phyloP scores from a whole-genome alignment of 352 stramenopile genomes.

The Pythium volutum region DNA sequence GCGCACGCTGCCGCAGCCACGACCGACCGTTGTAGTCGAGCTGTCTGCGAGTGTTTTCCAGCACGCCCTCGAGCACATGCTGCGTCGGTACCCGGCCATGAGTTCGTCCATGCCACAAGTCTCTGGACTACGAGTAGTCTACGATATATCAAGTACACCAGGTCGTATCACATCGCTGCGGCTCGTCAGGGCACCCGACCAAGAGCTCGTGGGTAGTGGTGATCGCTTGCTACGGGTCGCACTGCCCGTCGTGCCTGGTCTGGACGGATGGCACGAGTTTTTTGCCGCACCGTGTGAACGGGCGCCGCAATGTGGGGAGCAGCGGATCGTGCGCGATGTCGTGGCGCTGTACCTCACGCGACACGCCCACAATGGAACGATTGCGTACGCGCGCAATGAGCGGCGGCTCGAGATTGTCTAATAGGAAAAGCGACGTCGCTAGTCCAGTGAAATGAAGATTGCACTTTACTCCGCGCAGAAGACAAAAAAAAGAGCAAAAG shows the following conservation, averaged over 20 bases:
- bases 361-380: slow-evolving; percentile 1
- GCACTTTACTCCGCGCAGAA: too few relatives aligned
- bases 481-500: too few relatives aligned
- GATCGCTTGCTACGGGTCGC: slow-evolving; percentile 5
- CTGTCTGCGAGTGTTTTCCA: slow-evolving; percentile 44
- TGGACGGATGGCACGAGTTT: slow-evolving; percentile 21
- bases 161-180: slow-evolving; percentile 33
- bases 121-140: slow-evolving; percentile 52
- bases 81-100: slow-evolving; percentile 49
- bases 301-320: too few relatives aligned
- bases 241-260: slow-evolving; percentile 5
- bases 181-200: slow-evolving; percentile 15
- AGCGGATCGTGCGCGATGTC: slow-evolving; percentile 23
- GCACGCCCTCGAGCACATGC: slow-evolving; percentile 48
- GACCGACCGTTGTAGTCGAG: slow-evolving; percentile 51
- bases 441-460: background rate
- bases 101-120: slow-evolving; percentile 77
- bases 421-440: too few relatives aligned
- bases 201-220: slow-evolving; percentile 2
- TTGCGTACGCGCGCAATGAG: slow-evolving; percentile 15
- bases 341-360: slow-evolving; percentile 18
- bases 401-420: slow-evolving; percentile 5
- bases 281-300: slow-evolving; percentile 9
- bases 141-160: background rate
- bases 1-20: slow-evolving; percentile 63